Evolutionary conservation across 139 green algal species (phyloP).

Genomic region (Coelastrella sp.): DNA sequence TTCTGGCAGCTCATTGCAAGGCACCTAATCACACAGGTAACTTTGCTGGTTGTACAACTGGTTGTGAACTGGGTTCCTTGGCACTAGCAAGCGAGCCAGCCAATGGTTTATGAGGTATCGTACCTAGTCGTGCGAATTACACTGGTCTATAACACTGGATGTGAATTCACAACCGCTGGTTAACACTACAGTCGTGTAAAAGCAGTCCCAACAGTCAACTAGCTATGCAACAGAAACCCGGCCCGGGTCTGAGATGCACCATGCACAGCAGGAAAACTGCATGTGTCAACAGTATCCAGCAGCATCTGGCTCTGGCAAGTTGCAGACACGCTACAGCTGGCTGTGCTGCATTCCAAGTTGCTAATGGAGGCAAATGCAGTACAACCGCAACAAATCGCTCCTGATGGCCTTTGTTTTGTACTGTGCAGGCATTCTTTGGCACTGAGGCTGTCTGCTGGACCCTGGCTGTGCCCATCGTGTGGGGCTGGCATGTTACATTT

Average conservation of each 20-base stretch:
- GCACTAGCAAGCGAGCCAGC: no score
- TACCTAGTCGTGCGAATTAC: no score
- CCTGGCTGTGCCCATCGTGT: conserved; percentile 80
- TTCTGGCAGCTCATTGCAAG: conserved; percentile 8
- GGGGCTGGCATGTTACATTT: conserved; percentile 61
- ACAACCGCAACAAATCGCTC: neutral
- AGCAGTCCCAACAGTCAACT: neutral
- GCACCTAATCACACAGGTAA: neutral
- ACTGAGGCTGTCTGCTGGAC: conserved; percentile 87
- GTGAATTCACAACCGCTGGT: no score
- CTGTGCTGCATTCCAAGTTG: neutral
- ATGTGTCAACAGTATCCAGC: no score
- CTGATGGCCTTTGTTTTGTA: neutral
- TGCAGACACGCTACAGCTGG: neutral
- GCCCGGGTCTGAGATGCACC: no score
- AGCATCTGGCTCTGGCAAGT: neutral
- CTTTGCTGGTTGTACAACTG: no score
- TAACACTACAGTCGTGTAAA: neutral
- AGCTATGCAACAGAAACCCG: no score
- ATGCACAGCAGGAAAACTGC: no score
- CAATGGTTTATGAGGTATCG: no score
- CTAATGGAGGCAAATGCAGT: neutral
- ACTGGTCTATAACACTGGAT: no score
- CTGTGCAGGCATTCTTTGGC: conserved; percentile 79
- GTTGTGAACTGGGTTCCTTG: no score